Conservation (phyloP, 2,329 filamentous ascomycete species). For the Sporothrix dimorphospora region DNA sequence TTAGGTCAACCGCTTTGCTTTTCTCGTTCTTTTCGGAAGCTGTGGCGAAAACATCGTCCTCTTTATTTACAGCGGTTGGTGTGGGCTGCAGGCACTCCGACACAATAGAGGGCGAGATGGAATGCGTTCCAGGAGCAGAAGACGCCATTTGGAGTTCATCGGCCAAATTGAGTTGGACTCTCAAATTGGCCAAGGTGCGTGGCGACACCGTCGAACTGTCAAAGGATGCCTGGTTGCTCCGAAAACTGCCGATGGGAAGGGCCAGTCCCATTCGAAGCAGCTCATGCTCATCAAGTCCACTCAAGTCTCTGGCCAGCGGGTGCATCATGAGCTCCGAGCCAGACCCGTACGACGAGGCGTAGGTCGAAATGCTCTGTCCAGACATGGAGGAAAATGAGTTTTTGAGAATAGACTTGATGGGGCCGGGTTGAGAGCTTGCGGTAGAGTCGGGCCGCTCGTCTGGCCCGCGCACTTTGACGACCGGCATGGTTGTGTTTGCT, state of each 20-base stretch:
- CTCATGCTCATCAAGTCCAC: slow-evolving; percentile 10
- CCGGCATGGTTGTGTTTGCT: not conserved
- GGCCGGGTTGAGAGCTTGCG: not conserved
- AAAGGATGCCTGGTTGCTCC: slow-evolving; percentile 4
- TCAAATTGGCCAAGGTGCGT: not conserved
- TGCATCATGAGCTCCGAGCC: slow-evolving; percentile 24
- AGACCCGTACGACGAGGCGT: slow-evolving; percentile 18
- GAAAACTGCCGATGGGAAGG: not conserved
- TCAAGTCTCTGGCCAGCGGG: slow-evolving; percentile 21
- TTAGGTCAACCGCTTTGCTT: not conserved
- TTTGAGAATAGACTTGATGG: slow-evolving; percentile 30
- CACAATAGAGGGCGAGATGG: not conserved
- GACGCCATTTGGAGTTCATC: slow-evolving; percentile 16
- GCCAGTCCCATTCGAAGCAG: slow-evolving; percentile 26
- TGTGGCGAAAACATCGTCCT: slow-evolving; percentile 27
- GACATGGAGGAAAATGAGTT: slow-evolving; percentile 24
- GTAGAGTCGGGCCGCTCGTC: not conserved
- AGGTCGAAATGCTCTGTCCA: slow-evolving; percentile 22
- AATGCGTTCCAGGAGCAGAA: not conserved
- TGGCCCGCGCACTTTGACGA: not conserved
- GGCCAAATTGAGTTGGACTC: not conserved
- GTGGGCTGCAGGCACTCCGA: not conserved
- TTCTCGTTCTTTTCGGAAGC: not conserved
- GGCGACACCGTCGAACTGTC: slow-evolving; percentile 14
- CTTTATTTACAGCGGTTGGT: not conserved